Percentiles rank a stretch among this genome's conserved stretches.
These are phyloP conservation scores for Coemansia sp. DNA, from an alignment of 192 early-diverging fungal species.

Conservation along the genomic window DNA sequence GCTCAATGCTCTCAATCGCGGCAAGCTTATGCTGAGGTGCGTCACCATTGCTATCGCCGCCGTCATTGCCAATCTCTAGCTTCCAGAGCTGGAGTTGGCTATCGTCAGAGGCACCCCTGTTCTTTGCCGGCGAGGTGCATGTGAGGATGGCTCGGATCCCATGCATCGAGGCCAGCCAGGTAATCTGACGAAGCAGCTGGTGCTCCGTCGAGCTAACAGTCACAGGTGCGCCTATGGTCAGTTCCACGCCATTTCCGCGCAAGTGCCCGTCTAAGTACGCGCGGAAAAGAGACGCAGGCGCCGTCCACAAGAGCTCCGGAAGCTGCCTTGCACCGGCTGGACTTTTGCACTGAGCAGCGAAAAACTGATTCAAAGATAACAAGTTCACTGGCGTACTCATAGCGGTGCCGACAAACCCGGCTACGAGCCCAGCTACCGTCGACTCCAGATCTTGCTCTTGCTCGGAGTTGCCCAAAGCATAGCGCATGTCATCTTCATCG, in stretches of 20 bases:
- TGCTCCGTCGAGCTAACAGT: constrained; percentile 19
- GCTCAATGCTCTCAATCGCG: constrained; percentile 38
- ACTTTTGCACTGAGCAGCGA: constrained; percentile 29
- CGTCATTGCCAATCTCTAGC: constrained; percentile 17
- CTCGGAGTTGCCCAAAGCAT: constrained; percentile 4
- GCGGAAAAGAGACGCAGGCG: constrained; percentile 14
- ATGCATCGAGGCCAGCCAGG: constrained; percentile 54
- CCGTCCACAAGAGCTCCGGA: constrained; percentile 45
- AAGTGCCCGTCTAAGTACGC: constrained; percentile 32
- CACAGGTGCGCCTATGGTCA: not conserved
- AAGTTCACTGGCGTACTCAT: constrained; percentile 5
- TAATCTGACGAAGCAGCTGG: constrained; percentile 35
- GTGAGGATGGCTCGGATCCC: constrained; percentile 22
- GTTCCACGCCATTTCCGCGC: constrained; percentile 1
- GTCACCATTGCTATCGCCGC: not conserved
- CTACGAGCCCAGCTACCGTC: not conserved
- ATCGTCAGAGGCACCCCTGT: not conserved
- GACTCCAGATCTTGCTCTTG: not conserved
- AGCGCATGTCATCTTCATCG: constrained; percentile 1
- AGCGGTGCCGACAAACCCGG: not conserved
- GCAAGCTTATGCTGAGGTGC: constrained; percentile 17
- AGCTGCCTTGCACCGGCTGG: constrained; percentile 10
- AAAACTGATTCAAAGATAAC: constrained; percentile 27
- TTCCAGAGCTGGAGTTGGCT: not conserved
- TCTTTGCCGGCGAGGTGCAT: not conserved